A percentile compares a stretch with the other conserved stretches of the same genome.
Conservation (phyloP, 371 early-diverging fungal genomes). For the Mucor piriformis region DNA sequence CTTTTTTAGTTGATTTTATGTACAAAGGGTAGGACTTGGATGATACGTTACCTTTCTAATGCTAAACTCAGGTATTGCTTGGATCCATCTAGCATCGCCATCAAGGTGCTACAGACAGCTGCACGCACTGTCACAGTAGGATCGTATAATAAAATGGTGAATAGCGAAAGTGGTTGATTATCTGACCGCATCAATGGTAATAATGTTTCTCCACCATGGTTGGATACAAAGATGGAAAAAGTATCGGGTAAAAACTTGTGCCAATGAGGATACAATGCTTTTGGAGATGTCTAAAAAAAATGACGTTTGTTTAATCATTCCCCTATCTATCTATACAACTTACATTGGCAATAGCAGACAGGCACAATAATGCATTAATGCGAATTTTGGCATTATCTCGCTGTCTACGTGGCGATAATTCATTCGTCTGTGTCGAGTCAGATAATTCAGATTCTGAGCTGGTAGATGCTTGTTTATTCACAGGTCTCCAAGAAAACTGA, state of each 20-base stretch:
- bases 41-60: slow-evolving; percentile 61
- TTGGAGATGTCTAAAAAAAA: slow-evolving; percentile 48
- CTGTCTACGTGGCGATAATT: slow-evolving; percentile 27
- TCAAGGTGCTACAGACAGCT: slow-evolving; percentile 57
- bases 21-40: too few species aligned
- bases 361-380: slow-evolving; percentile 60
- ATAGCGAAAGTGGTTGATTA: slow-evolving; percentile 48
- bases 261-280: slow-evolving; percentile 63
- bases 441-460: slow-evolving; percentile 70
- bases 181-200: slow-evolving; percentile 32
- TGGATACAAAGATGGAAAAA: slow-evolving; percentile 34
- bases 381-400: slow-evolving; percentile 57
- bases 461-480: slow-evolving; percentile 14
- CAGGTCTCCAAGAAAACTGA: slow-evolving; percentile 28
- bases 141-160: slow-evolving; percentile 51
- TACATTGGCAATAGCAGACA: slow-evolving; percentile 60
- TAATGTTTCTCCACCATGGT: slow-evolving; percentile 26
- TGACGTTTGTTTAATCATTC: too few species aligned
- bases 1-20: too few species aligned
- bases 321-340: too few species aligned
- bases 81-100: slow-evolving; percentile 62
- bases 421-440: slow-evolving; percentile 40
- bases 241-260: slow-evolving; percentile 61
- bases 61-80: slow-evolving; percentile 66
- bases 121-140: slow-evolving; percentile 49